Base-by-base conservation (phyloP, 495 filamentous ascomycete genomes). In the Trichodelitschia bisporula region DNA sequence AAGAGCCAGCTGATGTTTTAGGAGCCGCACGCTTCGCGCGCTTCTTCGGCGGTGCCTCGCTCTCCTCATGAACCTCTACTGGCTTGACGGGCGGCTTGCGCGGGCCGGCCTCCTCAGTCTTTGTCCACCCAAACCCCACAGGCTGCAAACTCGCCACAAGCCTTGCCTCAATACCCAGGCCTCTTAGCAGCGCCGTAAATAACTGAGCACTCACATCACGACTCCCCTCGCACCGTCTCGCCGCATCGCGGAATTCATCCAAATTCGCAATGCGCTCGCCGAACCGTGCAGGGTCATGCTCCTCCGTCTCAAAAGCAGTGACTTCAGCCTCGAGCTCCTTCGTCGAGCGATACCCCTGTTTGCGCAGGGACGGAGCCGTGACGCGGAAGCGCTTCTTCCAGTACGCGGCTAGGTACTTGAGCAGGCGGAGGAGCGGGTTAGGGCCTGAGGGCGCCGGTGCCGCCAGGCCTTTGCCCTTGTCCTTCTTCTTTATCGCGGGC, bases 101-200 rank as follows among this genome's bases (percentile, higher is more conserved):
- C 36, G 30, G 37, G 34, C 37, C 37, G 1, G 63, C 64, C 42
- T 80, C 72, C 48, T 97, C 86, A 12, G 59, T 54, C 43, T 83
- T 84, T 30, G 70, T 83, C 67, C 78, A 93, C 1, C 82, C 82
- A 48, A 92, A 91, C 2, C 89, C 86, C 0, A 79, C 46, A 11
- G 86, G 73, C 37, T 95, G 86, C 8, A 99, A 49, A 47, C 64
- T 92, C 10, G 71, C 69, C 6, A 93, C 69, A 40, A 95, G 53
- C 24, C 80, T 59, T 13, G 75, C 65, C 36, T 92, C 78, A 9
- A 92, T 54, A 0, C 72, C 75, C 12, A 99, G 42, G 3, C 69
- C 83, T 35, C 89, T 60, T n/a, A 93, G 46, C 15, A 99, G 50
- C 4, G 79, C 77, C 0, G 79, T 86, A 38, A 99, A 95, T 0